Conservation (phyloP, 495 filamentous ascomycete genomes). For the Monascus purpureus region DNA sequence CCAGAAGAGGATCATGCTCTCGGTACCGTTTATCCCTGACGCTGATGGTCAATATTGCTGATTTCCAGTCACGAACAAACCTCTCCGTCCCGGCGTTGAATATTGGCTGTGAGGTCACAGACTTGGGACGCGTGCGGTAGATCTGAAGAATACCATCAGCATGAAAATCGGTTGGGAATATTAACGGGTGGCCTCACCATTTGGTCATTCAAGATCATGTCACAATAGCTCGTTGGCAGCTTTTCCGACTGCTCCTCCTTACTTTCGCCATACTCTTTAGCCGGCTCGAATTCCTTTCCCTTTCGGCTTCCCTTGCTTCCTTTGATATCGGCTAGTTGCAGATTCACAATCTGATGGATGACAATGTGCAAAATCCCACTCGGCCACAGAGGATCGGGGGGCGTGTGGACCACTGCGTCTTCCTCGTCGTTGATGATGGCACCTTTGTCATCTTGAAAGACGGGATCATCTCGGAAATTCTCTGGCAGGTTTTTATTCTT, state of each 20-base stretch:
- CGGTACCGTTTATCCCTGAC: slow-evolving; percentile 79
- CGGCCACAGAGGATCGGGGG: slow-evolving; percentile 88
- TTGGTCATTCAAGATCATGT: slow-evolving; percentile 78
- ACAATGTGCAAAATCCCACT: slow-evolving; percentile 72
- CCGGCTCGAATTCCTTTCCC: slow-evolving; percentile 79
- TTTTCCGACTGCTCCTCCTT: slow-evolving; percentile 67
- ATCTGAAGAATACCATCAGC: slow-evolving; percentile 21
- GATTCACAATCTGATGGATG: slow-evolving; percentile 88
- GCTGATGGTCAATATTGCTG: slow-evolving; percentile 68
- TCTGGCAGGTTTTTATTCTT: slow-evolving; percentile 64
- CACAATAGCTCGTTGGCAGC: slow-evolving; percentile 82
- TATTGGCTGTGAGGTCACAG: slow-evolving; percentile 83
- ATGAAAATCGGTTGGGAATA: background rate
- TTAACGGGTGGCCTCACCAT: slow-evolving; percentile 31
- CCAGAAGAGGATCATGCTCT: slow-evolving; percentile 88
- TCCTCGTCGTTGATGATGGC: slow-evolving; percentile 59
- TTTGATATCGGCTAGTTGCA: slow-evolving; percentile 71
- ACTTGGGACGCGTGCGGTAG: slow-evolving; percentile 84
- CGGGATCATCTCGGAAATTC: slow-evolving; percentile 53
- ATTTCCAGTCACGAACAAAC: slow-evolving; percentile 91
- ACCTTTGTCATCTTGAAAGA: slow-evolving; percentile 82
- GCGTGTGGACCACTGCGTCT: slow-evolving; percentile 76
- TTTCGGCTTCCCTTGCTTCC: slow-evolving; percentile 44
- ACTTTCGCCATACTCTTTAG: slow-evolving; percentile 68
- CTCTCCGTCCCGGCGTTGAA: slow-evolving; percentile 93